Conservation (phyloP, 139 green algal genomes). For the Cymbomonas tetramitiformis region DNA sequence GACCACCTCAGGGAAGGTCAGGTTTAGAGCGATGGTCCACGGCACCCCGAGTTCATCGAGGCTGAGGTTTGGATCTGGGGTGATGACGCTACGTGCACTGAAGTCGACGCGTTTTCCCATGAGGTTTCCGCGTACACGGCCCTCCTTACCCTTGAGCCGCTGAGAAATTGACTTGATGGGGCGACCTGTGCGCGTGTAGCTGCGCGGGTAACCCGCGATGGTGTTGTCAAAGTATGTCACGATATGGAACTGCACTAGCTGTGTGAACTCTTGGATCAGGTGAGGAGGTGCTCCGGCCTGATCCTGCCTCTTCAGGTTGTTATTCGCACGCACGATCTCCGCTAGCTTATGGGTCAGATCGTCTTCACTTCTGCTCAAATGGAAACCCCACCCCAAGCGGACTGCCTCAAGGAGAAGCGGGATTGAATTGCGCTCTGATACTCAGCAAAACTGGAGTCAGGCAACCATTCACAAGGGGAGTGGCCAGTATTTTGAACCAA, state of each 20-base stretch:
- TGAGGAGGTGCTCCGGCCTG: slow-evolving; percentile 72
- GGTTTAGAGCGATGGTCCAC: slow-evolving; percentile 88
- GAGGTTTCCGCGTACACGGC: slow-evolving; percentile 91
- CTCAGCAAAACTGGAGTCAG: no score
- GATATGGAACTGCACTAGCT: slow-evolving; percentile 79
- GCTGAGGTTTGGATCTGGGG: slow-evolving; percentile 87
- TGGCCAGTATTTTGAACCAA: no score
- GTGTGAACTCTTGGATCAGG: slow-evolving; percentile 65
- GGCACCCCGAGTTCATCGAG: slow-evolving; percentile 96
- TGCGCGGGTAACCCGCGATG: slow-evolving; percentile 54
- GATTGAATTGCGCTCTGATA: no score
- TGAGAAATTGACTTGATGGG: slow-evolving; percentile 93
- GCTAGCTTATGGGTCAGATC: slow-evolving; percentile 93
- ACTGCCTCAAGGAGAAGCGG: no score
- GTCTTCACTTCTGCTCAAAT: slow-evolving; percentile 65
- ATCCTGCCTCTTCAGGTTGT: slow-evolving; percentile 62
- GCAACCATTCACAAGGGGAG: no score
- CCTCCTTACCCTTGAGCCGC: slow-evolving; percentile 62
- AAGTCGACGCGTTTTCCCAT: slow-evolving; percentile 99
- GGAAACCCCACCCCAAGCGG: neutral
- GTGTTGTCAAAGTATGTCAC: slow-evolving; percentile 91
- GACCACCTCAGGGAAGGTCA: slow-evolving; percentile 92
- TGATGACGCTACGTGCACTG: slow-evolving; percentile 92
- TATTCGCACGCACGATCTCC: slow-evolving; percentile 89
- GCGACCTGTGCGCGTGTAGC: slow-evolving; percentile 37